Base-by-base conservation (phyloP, 2,329 filamentous ascomycete genomes). In the Cytospora leucostoma region DNA sequence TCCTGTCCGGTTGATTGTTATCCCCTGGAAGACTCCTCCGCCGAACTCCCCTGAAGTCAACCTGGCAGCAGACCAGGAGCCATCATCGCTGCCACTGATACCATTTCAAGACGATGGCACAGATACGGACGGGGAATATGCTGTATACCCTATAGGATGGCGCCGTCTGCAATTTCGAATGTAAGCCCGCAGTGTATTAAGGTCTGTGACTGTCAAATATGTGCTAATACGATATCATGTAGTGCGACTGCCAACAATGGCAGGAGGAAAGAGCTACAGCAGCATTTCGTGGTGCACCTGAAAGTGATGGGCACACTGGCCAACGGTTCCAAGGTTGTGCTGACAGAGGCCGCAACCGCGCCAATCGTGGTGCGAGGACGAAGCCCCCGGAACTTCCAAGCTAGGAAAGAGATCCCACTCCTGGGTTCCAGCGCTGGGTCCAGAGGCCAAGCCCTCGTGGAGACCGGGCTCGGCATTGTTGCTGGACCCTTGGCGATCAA, bases 161-260 rank as follows among this genome's bases (percentile, higher is more conserved):
- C 93, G 95, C 71, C 85, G 94, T 63, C 78, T 98, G 66, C 94
- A 98, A 71, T 98, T 98, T 73, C 85, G 94, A 70, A 96, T 89
- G 81, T 87, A 75, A 77, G 84, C 77, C 32, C 8, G 47, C 33
- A n/a, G 13, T 12, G 2, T 35, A 17, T 27, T 2, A 27, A n/a
- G 17, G 13, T 13, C 34, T 4, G 17, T 5, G n/a, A 10, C 19
- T 15, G 37, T 32, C 13, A 7, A 12, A 52, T 35, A 19, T 11
- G 63, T 63, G 57, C 68, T 72, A 69, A 72, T 56, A 55, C 37
- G 33, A 27, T 35, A n/a, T 34, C 38, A 51, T 32, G 47, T 63
- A 87, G 94, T 74, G 94, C 94, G 19, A 98, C 94, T 10, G 94
- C 94, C 62, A 98, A 98, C 78, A 98, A 98, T 74, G 94, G 94